Base-by-base conservation (phyloP, 352 stramenopile genomes). In the Phytophthora aleatoria region DNA sequence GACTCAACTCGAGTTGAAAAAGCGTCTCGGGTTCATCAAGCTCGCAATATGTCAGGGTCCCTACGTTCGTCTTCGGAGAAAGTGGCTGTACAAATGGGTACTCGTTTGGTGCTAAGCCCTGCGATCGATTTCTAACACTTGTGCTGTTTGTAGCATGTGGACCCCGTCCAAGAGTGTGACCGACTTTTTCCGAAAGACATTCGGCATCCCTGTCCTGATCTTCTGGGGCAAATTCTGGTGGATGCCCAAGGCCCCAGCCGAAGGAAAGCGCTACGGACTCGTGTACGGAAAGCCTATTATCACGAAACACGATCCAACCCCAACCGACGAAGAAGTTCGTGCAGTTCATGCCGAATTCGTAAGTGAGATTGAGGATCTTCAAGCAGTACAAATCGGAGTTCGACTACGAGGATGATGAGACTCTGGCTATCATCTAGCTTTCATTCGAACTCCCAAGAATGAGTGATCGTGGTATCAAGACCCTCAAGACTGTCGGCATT, bases 71-170 rank as follows among this genome's bases (percentile, higher is more conserved):
- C 11, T 83, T 83, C 33, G 74, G 74, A 27, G 74, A 83, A 47
- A 83, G 38, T 83, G 74, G 74, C 52, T 80, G 42, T 79, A 78
- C 71, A 68, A 77, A 64, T 77, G 42, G 12, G 64, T 57, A 27
- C 3, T 28, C 10, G 33, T 38, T 38, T 38, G 33, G 12, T 20
- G 20, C 20, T 20, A 20, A 20, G 20, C 20, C 20, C 33, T 38
- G 6, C 33, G 6, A 38, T 38, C 33, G 7, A 9, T 13, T 38
- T 38, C 33, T 38, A 38, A 38, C 33, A 43, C 11, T 2, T 20
- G 10, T 35, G 50, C 13, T 20, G 26, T 4, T 53, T 61, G 3
- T 49, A 76, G 71, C 54, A 61, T 71, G 30, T 79, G 71, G 71
- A 76, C 57, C 27, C 71, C 71, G 13, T 67, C 71, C 3, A 53